Percentiles rank a stretch among this genome's conserved stretches.
phyloP scores from a whole-genome alignment of 1,284 basidiomycete species.

The Afroboletus lepidellus region DNA sequence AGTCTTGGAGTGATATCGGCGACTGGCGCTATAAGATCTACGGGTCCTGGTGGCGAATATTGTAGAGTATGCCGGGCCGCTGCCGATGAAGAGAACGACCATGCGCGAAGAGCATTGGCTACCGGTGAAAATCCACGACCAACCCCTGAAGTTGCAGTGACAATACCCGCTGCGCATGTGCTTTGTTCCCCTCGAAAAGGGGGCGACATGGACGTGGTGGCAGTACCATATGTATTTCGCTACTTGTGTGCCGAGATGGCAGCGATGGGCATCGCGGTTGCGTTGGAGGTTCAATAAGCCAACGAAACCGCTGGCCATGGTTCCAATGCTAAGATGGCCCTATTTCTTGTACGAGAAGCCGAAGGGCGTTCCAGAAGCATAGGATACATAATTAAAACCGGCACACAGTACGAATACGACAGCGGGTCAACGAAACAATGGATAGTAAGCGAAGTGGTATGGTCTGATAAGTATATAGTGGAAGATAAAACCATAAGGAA shows the following conservation, averaged over 20 bases:
- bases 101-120: slow-evolving; percentile 52
- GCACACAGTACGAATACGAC: slow-evolving; percentile 16
- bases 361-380: slow-evolving; percentile 10
- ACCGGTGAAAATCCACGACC: slow-evolving; percentile 44
- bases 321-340: not conserved
- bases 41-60: slow-evolving; percentile 82
- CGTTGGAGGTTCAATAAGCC: slow-evolving; percentile 57
- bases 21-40: slow-evolving; percentile 49
- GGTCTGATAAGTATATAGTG: slow-evolving; percentile 14
- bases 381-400: slow-evolving; percentile 18
- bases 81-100: slow-evolving; percentile 61
- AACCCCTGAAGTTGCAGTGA: slow-evolving; percentile 55
- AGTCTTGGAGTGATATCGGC: slow-evolving; percentile 64
- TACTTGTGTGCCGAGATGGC: slow-evolving; percentile 85
- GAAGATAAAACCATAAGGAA: slow-evolving; percentile 1
- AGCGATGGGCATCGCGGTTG: slow-evolving; percentile 84
- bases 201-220: slow-evolving; percentile 88
- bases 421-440: slow-evolving; percentile 11
- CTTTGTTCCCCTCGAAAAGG: slow-evolving; percentile 60
- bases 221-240: slow-evolving; percentile 93
- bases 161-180: slow-evolving; percentile 64
- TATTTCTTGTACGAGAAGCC: slow-evolving; percentile 1
- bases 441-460: slow-evolving; percentile 17
- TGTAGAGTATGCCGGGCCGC: slow-evolving; percentile 84
- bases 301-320: slow-evolving; percentile 19